These are phyloP conservation scores for Jamesozyma spencerorum DNA, from an alignment of 805 yeast genomes.

Conservation along the genomic window DNA sequence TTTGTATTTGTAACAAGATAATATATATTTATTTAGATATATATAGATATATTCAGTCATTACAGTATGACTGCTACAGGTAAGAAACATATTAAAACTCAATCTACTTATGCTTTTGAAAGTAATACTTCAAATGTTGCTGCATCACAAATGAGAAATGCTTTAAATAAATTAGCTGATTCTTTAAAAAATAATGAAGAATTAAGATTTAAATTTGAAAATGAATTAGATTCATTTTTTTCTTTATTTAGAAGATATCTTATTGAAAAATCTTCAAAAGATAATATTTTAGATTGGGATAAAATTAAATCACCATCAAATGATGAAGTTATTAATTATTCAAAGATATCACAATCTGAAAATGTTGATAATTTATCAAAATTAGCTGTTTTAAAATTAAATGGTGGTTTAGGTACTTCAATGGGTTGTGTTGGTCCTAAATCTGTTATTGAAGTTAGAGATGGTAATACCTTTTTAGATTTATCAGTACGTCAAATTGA, in stretches of 20 bases:
- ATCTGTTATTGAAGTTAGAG: conserved; percentile 95
- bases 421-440: conserved; percentile 98
- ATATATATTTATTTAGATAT: no score
- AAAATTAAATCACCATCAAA: conserved; percentile 84
- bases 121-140: conserved; percentile 91
- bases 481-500: conserved; percentile 94
- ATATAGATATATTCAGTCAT: no score
- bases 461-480: conserved; percentile 94
- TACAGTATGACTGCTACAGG: conserved; percentile 5
- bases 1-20: no score
- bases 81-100: conserved; percentile 36
- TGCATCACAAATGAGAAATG: conserved; percentile 96
- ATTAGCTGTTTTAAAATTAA: conserved; percentile 89
- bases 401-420: conserved; percentile 97
- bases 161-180: conserved; percentile 81
- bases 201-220: conserved; percentile 56
- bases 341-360: conserved; percentile 20
- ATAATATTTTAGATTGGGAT: conserved; percentile 71
- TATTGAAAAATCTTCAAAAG: conserved; percentile 78
- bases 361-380: conserved; percentile 47
- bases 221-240: conserved; percentile 81
- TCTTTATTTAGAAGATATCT: conserved; percentile 88
- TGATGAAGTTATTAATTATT: conserved; percentile 80
- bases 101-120: conserved; percentile 65
- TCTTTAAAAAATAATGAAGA: conserved; percentile 47